A percentile compares a stretch with the other conserved stretches of the same genome.
Conservation (phyloP, 2,329 filamentous ascomycete genomes). For the Chrysosphaeria jannelii region DNA sequence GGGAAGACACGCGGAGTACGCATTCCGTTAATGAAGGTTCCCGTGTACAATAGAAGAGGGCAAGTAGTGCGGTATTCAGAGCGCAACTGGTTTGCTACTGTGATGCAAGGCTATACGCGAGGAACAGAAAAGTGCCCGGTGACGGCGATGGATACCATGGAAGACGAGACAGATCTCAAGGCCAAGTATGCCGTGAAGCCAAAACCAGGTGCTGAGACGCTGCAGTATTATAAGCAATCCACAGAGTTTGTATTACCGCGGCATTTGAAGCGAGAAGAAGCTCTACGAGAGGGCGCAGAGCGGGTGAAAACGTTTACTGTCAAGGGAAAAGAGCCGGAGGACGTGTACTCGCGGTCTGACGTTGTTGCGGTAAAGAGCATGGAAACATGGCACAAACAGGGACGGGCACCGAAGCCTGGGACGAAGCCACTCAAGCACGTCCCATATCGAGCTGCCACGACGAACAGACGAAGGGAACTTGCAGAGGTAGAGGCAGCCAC, state of each 20-base stretch:
- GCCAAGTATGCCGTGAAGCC: constrained; percentile 14
- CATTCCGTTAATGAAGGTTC: constrained; percentile 49
- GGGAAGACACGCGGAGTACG: constrained; percentile 72
- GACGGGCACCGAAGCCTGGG: constrained; percentile 40
- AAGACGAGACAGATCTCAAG: constrained; percentile 50
- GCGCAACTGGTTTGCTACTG: constrained; percentile 56
- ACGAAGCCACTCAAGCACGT: constrained; percentile 59
- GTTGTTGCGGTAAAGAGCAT: constrained; percentile 66
- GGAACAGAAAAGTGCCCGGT: constrained; percentile 18
- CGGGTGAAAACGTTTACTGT: constrained; percentile 41
- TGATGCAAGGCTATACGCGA: constrained; percentile 40
- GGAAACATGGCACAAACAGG: constrained; percentile 96
- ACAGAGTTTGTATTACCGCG: constrained; percentile 61
- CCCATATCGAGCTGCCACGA: constrained; percentile 70
- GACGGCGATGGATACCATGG: constrained; percentile 46
- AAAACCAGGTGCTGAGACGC: constrained; percentile 46
- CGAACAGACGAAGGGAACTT: constrained; percentile 63
- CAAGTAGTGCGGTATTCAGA: constrained; percentile 49
- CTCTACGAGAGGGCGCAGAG: constrained; percentile 35
- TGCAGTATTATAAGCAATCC: constrained; percentile 70
- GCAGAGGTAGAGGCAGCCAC: constrained; percentile 55
- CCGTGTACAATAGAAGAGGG: constrained; percentile 46
- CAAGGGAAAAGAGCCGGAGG: constrained; percentile 16
- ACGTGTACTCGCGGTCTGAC: constrained; percentile 53
- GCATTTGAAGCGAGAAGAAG: constrained; percentile 78